Evolutionary conservation across 2,329 filamentous ascomycete genomes (phyloP), one percentile per base, ranked within the genome.

Genomic region (Alternaria arbusti): DNA sequence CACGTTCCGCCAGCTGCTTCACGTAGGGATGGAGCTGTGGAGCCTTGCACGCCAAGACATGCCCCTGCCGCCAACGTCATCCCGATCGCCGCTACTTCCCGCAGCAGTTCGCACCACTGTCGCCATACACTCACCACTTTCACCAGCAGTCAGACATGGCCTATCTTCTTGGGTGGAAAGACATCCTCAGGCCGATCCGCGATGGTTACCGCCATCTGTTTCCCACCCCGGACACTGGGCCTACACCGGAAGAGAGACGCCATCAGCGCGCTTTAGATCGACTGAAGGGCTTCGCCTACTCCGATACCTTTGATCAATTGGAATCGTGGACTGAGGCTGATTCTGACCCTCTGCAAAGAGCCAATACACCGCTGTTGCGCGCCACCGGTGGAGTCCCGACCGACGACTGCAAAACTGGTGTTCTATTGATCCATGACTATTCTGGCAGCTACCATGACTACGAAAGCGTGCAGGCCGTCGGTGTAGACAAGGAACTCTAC

Each of bases 361-460:
- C 80, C 23, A 82, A 82, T 51, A 82, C 75, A 4, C 80, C 81
- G 8, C 63, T 81, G 4, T 60, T 82, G 15, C 61, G 12, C 20
- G 73, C 75, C 10, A 49, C 67, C 17, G 20, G 20, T 22, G 5
- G n/a, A 20, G n/a, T 10, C 6, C 45, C 58, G 6, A 13, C 58
- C 12, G 40, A 47, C 2, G 12, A 47, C 11, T 23, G 25, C 6
- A 76, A 71, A 28, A 64, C 77, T 17, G 70, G 66, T 26, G 55
- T 80, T 12, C 70, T 79, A 4, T 64, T 82, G n/a, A 79, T 80
- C 36, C 79, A 81, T 54, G 80, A 81, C 61, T 79, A 77, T 52
- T 69, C 77, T 26, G 83, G 83, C 6, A 82, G 81, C 50, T 84
- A 84, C 65, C 82, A 83, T 51, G 75, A 79, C 12, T 82, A 83